Evolutionary conservation across 192 early-diverging fungal species (phyloP).

Genomic region (Coemansia aciculifera): DNA sequence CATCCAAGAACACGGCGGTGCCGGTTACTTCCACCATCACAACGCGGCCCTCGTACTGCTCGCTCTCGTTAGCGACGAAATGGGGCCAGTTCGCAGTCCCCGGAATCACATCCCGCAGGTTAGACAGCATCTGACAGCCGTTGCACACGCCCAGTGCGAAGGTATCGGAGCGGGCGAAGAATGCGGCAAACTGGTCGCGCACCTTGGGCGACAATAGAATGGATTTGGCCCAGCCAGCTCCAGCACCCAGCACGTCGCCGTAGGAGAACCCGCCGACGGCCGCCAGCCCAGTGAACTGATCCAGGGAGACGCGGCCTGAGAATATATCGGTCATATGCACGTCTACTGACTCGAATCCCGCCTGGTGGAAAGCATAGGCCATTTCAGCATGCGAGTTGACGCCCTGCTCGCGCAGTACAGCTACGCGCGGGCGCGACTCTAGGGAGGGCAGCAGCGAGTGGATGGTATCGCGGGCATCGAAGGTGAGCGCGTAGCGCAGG

Average conservation of each 20-base stretch:
- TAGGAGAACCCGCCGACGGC: slow-evolving; percentile 98
- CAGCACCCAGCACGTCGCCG: slow-evolving; percentile 99
- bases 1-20: slow-evolving; percentile 82
- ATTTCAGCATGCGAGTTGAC: slow-evolving; percentile 95
- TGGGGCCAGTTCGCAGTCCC: slow-evolving; percentile 84
- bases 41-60: slow-evolving; percentile 95
- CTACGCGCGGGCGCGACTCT: slow-evolving; percentile 73
- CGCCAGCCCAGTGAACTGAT: slow-evolving; percentile 82
- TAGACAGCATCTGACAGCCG: slow-evolving; percentile 96
- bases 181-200: slow-evolving; percentile 71
- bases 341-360: slow-evolving; percentile 94
- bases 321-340: slow-evolving; percentile 99
- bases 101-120: slow-evolving; percentile 83
- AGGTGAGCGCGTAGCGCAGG: slow-evolving; percentile 76
- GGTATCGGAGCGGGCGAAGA: slow-evolving; percentile 85
- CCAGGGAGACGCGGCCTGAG: slow-evolving; percentile 60
- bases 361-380: slow-evolving; percentile 89
- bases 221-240: slow-evolving; percentile 94
- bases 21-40: slow-evolving; percentile 59
- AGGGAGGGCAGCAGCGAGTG: slow-evolving; percentile 22
- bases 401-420: slow-evolving; percentile 96
- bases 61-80: slow-evolving; percentile 89
- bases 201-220: slow-evolving; percentile 74
- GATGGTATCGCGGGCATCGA: slow-evolving; percentile 59
- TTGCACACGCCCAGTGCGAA: slow-evolving; percentile 98